Evolutionary conservation across 805 yeast genomes (phyloP).

Genomic region (Priceomyces melissophilus): DNA sequence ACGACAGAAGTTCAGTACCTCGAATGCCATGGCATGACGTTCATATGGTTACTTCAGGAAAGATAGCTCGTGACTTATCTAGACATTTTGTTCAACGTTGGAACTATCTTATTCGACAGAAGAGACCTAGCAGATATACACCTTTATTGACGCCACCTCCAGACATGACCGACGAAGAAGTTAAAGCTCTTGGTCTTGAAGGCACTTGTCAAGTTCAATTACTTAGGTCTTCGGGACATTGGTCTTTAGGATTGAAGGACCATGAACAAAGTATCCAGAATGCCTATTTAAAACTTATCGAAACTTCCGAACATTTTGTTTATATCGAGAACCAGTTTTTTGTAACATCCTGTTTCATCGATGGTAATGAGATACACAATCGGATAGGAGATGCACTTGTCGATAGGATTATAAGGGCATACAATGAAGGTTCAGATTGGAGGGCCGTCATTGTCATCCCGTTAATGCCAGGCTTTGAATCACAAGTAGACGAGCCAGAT

Average conservation of each 20-base stretch:
- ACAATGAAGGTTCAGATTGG: conserved; percentile 75
- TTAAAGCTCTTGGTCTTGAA: conserved; percentile 53
- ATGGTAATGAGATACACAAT: conserved; percentile 80
- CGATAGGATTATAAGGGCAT: conserved; percentile 91
- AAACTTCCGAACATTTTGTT: conserved; percentile 86
- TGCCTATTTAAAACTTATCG: conserved; percentile 88
- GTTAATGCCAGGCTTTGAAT: conserved; percentile 94
- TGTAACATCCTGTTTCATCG: conserved; percentile 81
- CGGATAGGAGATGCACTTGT: conserved; percentile 95
- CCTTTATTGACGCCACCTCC: conserved; percentile 92
- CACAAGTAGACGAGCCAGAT: conserved; percentile 88
- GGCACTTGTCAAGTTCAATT: conserved; percentile 94
- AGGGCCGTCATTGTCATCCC: conserved; percentile 90
- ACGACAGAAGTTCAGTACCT: conserved; percentile 74
- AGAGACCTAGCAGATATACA: conserved; percentile 90
- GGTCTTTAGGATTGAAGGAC: conserved; percentile 89
- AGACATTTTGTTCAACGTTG: conserved; percentile 97
- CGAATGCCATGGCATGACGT: conserved; percentile 99
- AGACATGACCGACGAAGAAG: conserved; percentile 73
- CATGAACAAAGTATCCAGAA: conserved; percentile 88
- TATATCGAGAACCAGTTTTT: conserved; percentile 96
- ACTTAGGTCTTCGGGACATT: conserved; percentile 81
- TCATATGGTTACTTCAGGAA: conserved; percentile 93
- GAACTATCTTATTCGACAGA: conserved; percentile 90
- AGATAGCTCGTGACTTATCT: conserved; percentile 86